These are phyloP conservation scores for Acrodontium crateriforme DNA, from an alignment of 2,329 filamentous ascomycete genomes.

Conservation along the genomic window DNA sequence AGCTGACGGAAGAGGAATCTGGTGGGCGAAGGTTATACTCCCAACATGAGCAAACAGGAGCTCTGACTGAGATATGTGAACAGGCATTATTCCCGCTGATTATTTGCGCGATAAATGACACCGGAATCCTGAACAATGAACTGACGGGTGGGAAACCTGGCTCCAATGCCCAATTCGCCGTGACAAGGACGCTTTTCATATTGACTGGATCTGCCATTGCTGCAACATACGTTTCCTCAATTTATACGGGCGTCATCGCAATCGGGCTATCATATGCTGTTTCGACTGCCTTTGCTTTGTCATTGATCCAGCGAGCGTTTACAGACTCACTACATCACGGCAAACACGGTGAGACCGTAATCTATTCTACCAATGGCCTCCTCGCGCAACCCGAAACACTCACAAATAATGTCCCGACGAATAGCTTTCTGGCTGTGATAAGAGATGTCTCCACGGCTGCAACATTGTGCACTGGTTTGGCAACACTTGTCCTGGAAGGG, in stretches of 20 bases:
- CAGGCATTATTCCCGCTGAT: conserved; percentile 18
- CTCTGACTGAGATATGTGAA: conserved; percentile 12
- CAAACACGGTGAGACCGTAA: conserved; percentile 17
- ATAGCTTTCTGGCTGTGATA: too few relatives aligned
- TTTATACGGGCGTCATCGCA: conserved; percentile 22
- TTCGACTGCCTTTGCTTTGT: conserved; percentile 26
- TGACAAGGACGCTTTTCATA: conserved; percentile 19
- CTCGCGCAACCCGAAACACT: conserved; percentile 15
- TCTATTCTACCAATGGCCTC: conserved; percentile 23
- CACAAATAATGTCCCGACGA: too few relatives aligned
- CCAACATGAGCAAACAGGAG: conserved; percentile 3
- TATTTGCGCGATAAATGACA: conserved; percentile 9
- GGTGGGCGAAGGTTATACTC: conserved; percentile 30
- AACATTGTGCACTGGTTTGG: conserved; percentile 11
- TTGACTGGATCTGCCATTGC: conserved; percentile 23
- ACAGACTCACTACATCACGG: conserved; percentile 9
- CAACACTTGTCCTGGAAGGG: conserved; percentile 16
- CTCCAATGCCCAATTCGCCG: too few relatives aligned
- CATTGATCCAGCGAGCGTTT: conserved; percentile 25
- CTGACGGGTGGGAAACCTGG: too few relatives aligned
- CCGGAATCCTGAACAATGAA: too few relatives aligned
- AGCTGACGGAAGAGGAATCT: conserved; percentile 29
- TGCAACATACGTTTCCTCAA: conserved; percentile 22
- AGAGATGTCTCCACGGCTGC: conserved; percentile 19
- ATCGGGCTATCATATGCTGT: conserved; percentile 30